Conservation (phyloP, 495 filamentous ascomycete species). For the Penicillium longicatenatum region DNA sequence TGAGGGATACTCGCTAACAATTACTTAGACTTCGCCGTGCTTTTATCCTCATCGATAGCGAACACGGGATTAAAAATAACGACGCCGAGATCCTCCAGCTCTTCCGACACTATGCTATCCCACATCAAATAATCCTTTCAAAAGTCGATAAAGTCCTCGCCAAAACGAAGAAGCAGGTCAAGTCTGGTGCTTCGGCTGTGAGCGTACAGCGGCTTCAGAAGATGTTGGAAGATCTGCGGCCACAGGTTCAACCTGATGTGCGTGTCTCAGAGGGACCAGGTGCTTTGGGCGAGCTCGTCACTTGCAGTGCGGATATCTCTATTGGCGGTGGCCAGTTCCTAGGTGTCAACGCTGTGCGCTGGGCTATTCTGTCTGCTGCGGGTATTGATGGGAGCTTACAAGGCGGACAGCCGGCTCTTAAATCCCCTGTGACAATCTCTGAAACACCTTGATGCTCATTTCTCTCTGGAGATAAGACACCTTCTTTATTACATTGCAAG, state of each 20-base stretch:
- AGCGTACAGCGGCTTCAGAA: constrained; percentile 33
- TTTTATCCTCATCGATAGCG: constrained; percentile 80
- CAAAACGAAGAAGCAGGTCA: constrained; percentile 34
- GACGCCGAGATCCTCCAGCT: constrained; percentile 68
- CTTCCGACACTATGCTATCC: constrained; percentile 62
- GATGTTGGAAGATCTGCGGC: constrained; percentile 28
- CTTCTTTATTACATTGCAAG: background rate
- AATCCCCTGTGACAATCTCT: background rate
- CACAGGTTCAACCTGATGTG: constrained; percentile 35
- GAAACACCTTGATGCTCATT: background rate
- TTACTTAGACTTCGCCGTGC: constrained; percentile 62
- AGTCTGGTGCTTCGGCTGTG: constrained; percentile 30
- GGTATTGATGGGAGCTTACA: constrained; percentile 47
- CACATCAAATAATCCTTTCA: constrained; percentile 78
- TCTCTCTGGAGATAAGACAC: background rate
- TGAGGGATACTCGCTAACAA: background rate
- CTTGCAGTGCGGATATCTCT: constrained; percentile 42
- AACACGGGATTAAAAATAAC: constrained; percentile 74
- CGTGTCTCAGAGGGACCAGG: constrained; percentile 40
- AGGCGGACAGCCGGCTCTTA: constrained; percentile 11
- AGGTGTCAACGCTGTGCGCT: constrained; percentile 49
- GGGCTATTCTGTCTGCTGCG: constrained; percentile 54
- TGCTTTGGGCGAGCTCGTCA: constrained; percentile 53
- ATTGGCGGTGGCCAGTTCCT: constrained; percentile 38
- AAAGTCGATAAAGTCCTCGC: constrained; percentile 70